Base-by-base conservation (phyloP, 805 yeast genomes). In the Candida takata region DNA sequence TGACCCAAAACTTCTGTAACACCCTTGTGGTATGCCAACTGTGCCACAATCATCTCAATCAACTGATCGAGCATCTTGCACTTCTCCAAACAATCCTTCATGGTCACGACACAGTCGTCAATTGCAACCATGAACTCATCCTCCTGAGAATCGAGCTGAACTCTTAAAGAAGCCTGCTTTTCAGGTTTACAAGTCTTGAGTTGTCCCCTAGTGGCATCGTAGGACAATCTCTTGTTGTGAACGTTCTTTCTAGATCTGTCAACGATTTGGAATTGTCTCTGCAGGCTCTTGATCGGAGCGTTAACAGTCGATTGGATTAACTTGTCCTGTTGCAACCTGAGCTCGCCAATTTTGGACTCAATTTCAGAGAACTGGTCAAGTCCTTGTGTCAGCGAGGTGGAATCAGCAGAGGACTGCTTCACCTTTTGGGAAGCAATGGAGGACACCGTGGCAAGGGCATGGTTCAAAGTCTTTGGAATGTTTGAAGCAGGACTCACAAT, bases 101-200 rank as follows among this genome's bases (percentile, higher is more conserved):
- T 80, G 41, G 81, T 75, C 27, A 77, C 65, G 36, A 84, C 85
- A 27, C 95, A 92, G 52, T 82, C 92, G 62, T 85, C 95, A 24
- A 86, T 86, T 17, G 88, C 81, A 48, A 83, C 84, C 31, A 92
- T 95, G 58, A 85, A 85, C 52, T 82, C 88, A 52, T 85, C 95
- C 63, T 85, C 95, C 34, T 85, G 77, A 42, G 79, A 74, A 60
- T 85, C 95, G 72, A 85, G 79, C 44, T 77, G 73, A 33, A 79
- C 82, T 51, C 88, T 70, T 41, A 81, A 71, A 33, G 77, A 77
- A 13, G 88, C 85, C 54, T 80, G 81, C 60, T 77, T 77, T 48
- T 73, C 79, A 16, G 82, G 80, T 45, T 54, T 60, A 24, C 77
- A 77, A 33, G 58, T 52, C 49, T 65, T 69, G 37, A 67, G 42